Conservation (phyloP, 2,329 filamentous ascomycete species). For the Dactylellina cionopaga region DNA sequence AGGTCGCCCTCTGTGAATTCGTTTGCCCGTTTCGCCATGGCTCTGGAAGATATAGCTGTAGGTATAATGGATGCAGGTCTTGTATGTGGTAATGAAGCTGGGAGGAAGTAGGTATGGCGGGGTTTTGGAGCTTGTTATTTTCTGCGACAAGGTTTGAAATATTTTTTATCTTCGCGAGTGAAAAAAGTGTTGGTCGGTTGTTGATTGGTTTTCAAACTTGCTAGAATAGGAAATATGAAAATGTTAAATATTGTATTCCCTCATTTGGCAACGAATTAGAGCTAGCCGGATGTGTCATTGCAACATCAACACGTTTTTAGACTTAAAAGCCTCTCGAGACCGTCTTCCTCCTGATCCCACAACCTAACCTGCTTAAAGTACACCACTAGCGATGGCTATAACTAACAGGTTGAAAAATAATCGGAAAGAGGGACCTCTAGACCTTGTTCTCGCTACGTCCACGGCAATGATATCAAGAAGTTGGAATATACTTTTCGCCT, state of each 20-base stretch:
- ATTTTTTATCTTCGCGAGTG: conserved; percentile 35
- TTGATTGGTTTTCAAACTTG: conserved; percentile 17
- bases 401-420: too few species aligned
- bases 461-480: too few species aligned
- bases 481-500: too few species aligned
- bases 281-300: neutral
- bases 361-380: too few species aligned
- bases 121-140: neutral
- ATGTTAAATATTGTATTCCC: too few species aligned
- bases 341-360: too few species aligned
- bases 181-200: conserved; percentile 37
- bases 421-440: too few species aligned
- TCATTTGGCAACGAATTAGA: too few species aligned
- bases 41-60: neutral
- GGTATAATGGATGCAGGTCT: neutral
- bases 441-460: too few species aligned
- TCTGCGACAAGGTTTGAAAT: conserved; percentile 36
- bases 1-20: conserved; percentile 51
- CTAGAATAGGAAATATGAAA: too few species aligned
- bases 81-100: neutral
- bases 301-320: conserved; percentile 13
- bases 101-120: conserved; percentile 20
- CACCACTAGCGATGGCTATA: too few species aligned
- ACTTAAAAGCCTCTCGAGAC: too few species aligned
- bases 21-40: conserved; percentile 48